Base-by-base conservation (phyloP, 345 rosid species). In the Pistacia integerrima region DNA sequence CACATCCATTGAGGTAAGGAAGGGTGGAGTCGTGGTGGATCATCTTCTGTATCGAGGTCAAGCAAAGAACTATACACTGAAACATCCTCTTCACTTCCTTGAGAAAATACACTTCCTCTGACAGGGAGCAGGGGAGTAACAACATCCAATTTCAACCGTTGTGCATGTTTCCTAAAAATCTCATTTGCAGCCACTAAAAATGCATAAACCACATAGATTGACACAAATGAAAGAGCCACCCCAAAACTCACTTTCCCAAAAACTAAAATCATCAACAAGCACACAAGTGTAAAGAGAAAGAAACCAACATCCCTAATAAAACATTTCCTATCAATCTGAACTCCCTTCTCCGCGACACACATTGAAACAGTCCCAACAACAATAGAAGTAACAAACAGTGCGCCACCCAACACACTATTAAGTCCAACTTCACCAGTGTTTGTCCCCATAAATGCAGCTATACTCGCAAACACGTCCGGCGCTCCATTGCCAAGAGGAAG, bases 401-500 rank as follows among this genome's bases (percentile, higher is more conserved):
- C 98, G 78, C 98, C 98, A 36, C 98, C 98, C 80, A 93, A 74
- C 59, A 94, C 97, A 14, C 98, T 93, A 67, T 91, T 94, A 75
- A 94, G 92, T 59, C 98, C 98, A 18, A 94, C 96, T 48, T 82
- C 92, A 33, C 97, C 96, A 8, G 91, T 82, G 64, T 91, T 87
- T 33, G 85, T 81, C 30, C 98, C 98, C 57, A 91, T 79, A 67
- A 94, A 93, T 30, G 98, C 92, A 49, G 98, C 97, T 64, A 94
- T 93, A 81, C 98, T 94, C 0, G 98, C 93, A 84, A 93, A 94
- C 67, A 94, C 95, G 85, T 94, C 97, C 0, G 98, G 97, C 0
- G 97, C 97, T 30, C 98, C 98, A 81, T 94, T 94, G 63, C 98
- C 98, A 17, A 94, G 89, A 0, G 98, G 98, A 78, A 94, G 98